A percentile compares a stretch with the other conserved stretches of the same genome.
phyloP scores from a whole-genome alignment of 2,329 filamentous ascomycete species.

The Colletotrichum sp. region DNA sequence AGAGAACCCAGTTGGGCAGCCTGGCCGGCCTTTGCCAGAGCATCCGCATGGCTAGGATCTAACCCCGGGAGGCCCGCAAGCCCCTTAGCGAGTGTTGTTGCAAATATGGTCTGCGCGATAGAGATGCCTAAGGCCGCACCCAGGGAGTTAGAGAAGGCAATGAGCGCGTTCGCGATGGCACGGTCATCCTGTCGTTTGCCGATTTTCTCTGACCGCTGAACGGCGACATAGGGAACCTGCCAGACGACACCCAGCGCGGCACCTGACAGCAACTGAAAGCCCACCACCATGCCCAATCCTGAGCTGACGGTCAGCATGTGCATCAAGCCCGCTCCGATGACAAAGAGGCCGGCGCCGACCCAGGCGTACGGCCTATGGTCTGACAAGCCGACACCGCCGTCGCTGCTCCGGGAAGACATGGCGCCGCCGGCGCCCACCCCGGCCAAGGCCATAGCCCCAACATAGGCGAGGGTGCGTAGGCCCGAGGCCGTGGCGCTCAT shows the following conservation, averaged over 20 bases:
- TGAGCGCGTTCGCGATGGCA: background rate
- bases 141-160: background rate
- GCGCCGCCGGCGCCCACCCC: slow-evolving; percentile 48
- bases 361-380: slow-evolving; percentile 33
- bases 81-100: background rate
- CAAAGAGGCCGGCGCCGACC: slow-evolving; percentile 41
- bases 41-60: background rate
- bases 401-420: slow-evolving; percentile 40
- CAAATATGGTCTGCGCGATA: background rate
- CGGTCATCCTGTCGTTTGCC: background rate
- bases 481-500: slow-evolving; percentile 56
- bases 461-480: slow-evolving; percentile 53
- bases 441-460: slow-evolving; percentile 52
- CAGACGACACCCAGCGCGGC: background rate
- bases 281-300: slow-evolving; percentile 55
- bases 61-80: background rate
- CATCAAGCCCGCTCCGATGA: slow-evolving; percentile 58
- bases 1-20: background rate
- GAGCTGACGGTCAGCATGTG: slow-evolving; percentile 55
- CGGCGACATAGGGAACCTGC: background rate
- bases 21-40: background rate
- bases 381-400: slow-evolving; percentile 32
- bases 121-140: background rate
- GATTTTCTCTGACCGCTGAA: background rate
- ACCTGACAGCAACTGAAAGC: slow-evolving; percentile 43